phyloP scores from a whole-genome alignment of 2,329 filamentous ascomycete genomes.

The Exophiala phaeomuriformis region DNA sequence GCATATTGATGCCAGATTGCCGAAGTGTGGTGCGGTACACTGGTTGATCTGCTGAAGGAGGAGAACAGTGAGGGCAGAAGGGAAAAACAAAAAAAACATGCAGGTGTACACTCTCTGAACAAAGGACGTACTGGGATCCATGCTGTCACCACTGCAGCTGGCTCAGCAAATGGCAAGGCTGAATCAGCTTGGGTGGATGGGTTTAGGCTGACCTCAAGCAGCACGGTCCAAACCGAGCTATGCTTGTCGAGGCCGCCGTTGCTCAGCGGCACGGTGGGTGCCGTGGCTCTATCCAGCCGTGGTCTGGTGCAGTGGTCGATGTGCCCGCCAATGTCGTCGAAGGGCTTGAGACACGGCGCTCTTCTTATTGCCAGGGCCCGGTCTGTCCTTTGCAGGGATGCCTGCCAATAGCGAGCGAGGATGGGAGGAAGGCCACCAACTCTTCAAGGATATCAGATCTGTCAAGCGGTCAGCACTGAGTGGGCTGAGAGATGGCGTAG shows the following conservation, averaged over 20 bases:
- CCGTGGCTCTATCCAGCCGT: constrained; percentile 6
- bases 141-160: constrained; percentile 4
- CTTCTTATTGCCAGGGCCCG: constrained; percentile 3
- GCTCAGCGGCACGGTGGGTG: constrained; percentile 2
- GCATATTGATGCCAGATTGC: constrained; percentile 22
- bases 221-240: constrained; percentile 3
- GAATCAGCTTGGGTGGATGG: constrained; percentile 14
- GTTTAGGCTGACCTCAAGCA: constrained; percentile 15
- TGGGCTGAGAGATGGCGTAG: neutral
- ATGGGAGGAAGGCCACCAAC: constrained; percentile 1
- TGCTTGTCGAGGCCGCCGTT: constrained; percentile 6
- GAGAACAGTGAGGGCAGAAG: neutral
- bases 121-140: constrained; percentile 23
- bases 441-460: neutral
- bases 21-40: constrained; percentile 11
- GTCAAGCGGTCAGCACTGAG: constrained; percentile 6
- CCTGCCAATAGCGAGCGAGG: constrained; percentile 13
- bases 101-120: constrained; percentile 5
- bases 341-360: constrained; percentile 1
- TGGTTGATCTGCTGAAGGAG: neutral
- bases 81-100: constrained; percentile 1
- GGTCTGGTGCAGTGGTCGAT: constrained; percentile 4
- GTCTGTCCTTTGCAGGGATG: constrained; percentile 1
- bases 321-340: constrained; percentile 5
- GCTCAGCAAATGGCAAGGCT: constrained; percentile 17